A percentile compares a stretch with the other conserved stretches of the same genome.
These are phyloP conservation scores for Phytophthora pseudosyringae DNA, from an alignment of 352 stramenopile genomes.

Conservation along the genomic window DNA sequence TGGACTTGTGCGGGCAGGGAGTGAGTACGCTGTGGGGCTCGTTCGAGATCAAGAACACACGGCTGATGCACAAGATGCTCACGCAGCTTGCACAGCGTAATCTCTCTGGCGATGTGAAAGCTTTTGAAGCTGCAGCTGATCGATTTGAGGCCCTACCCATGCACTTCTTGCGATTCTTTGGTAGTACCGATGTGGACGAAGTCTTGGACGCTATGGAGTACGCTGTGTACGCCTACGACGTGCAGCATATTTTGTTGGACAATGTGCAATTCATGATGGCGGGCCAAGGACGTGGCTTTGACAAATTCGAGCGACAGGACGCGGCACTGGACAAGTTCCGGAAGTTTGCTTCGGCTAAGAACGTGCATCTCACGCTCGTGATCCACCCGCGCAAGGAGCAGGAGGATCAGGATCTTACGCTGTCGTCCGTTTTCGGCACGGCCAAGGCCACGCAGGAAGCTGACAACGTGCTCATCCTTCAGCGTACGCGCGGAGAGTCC, in stretches of 20 bases:
- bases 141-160: slow-evolving; percentile 96
- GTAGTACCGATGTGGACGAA: slow-evolving; percentile 93
- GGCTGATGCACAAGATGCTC: slow-evolving; percentile 98
- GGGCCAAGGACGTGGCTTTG: slow-evolving; percentile 80
- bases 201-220: slow-evolving; percentile 99
- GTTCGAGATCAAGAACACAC: slow-evolving; percentile 99
- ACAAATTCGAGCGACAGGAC: slow-evolving; percentile 93
- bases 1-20: slow-evolving; percentile 94
- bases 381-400: slow-evolving; percentile 99
- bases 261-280: slow-evolving; percentile 99
- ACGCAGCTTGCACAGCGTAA: slow-evolving; percentile 91
- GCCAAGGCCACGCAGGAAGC: slow-evolving; percentile 99
- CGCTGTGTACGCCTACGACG: slow-evolving; percentile 97
- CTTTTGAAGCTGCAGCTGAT: slow-evolving; percentile 82
- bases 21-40: slow-evolving; percentile 98
- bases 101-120: slow-evolving; percentile 73
- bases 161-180: slow-evolving; percentile 99
- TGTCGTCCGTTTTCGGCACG: slow-evolving; percentile 97
- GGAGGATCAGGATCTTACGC: slow-evolving; percentile 91
- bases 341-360: slow-evolving; percentile 97
- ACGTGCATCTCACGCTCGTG: slow-evolving; percentile 98
- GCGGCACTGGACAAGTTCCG: slow-evolving; percentile 96
- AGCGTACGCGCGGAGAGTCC: slow-evolving; percentile 89
- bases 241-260: slow-evolving; percentile 99
- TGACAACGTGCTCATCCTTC: slow-evolving; percentile 99